These are phyloP conservation scores for Canariomyces notabilis DNA, from an alignment of 2,329 filamentous ascomycete genomes.

Conservation along the genomic window DNA sequence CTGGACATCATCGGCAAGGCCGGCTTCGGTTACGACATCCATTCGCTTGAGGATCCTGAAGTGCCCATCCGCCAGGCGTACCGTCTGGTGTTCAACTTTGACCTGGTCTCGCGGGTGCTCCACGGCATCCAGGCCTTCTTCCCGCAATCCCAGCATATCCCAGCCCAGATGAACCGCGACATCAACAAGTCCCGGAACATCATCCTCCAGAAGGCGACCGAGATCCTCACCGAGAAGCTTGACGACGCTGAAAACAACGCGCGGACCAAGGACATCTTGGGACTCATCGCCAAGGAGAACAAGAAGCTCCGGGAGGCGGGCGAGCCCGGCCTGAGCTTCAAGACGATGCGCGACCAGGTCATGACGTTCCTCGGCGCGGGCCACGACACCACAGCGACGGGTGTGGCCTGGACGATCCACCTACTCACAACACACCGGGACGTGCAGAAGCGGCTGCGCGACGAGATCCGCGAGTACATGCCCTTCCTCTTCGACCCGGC, in stretches of 20 bases:
- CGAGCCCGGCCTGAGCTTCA: slow-evolving; percentile 33
- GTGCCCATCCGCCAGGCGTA: slow-evolving; percentile 37
- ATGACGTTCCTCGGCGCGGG: slow-evolving; percentile 33
- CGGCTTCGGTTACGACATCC: slow-evolving; percentile 38
- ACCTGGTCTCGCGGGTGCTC: slow-evolving; percentile 32
- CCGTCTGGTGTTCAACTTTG: slow-evolving; percentile 39
- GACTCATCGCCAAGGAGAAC: slow-evolving; percentile 29
- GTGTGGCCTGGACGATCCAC: slow-evolving; percentile 27
- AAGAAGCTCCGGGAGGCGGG: slow-evolving; percentile 23
- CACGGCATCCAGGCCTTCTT: slow-evolving; percentile 40
- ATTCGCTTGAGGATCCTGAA: slow-evolving; percentile 35
- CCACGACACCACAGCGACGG: slow-evolving; percentile 32
- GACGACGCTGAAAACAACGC: slow-evolving; percentile 30
- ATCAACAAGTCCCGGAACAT: slow-evolving; percentile 32
- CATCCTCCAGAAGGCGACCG: slow-evolving; percentile 32
- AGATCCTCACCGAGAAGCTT: slow-evolving; percentile 34
- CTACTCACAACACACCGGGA: slow-evolving; percentile 26
- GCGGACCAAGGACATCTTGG: slow-evolving; percentile 34
- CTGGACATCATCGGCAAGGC: slow-evolving; percentile 41
- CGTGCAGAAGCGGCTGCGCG: slow-evolving; percentile 21
- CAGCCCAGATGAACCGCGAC: slow-evolving; percentile 36
- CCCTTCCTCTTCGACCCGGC: slow-evolving; percentile 34
- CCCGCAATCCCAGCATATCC: slow-evolving; percentile 35
- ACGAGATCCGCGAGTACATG: slow-evolving; percentile 27
- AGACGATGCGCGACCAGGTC: slow-evolving; percentile 32